These are phyloP conservation scores for Cladosporium sp. DNA, from an alignment of 2,329 filamentous ascomycete species.

Conservation along the genomic window DNA sequence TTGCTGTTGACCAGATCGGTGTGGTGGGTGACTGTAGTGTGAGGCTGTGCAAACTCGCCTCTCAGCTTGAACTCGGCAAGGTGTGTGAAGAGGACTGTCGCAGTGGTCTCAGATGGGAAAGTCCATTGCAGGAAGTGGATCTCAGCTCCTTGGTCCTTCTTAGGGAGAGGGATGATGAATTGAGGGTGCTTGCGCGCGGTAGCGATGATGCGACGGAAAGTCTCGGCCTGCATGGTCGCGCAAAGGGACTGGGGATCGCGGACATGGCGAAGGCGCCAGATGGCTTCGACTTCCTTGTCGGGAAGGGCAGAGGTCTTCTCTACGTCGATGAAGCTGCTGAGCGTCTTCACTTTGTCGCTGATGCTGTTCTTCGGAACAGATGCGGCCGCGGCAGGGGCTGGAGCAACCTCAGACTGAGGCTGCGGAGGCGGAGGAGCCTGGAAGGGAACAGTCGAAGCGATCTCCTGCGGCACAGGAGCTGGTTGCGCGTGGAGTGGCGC, in stretches of 20 bases:
- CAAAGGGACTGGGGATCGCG: conserved; percentile 70
- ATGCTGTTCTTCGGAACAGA: conserved; percentile 33
- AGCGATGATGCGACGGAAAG: conserved; percentile 68
- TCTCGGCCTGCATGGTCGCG: conserved; percentile 69
- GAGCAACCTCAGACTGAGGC: conserved; percentile 22
- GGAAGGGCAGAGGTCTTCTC: conserved; percentile 70
- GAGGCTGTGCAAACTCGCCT: conserved; percentile 83
- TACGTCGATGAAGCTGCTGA: conserved; percentile 71
- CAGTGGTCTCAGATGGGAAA: conserved; percentile 64
- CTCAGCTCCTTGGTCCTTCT: conserved; percentile 65
- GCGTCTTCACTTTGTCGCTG: conserved; percentile 54
- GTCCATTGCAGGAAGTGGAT: conserved; percentile 97
- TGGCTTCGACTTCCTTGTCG: conserved; percentile 72
- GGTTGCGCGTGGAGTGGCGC: conserved; percentile 35
- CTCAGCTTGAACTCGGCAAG: conserved; percentile 88
- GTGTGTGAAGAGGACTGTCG: conserved; percentile 79
- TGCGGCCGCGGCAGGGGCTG: conserved; percentile 23
- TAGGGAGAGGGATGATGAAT: conserved; percentile 86
- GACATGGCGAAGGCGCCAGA: conserved; percentile 89
- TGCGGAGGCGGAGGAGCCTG: conserved; percentile 35
- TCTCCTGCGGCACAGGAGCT: conserved; percentile 24
- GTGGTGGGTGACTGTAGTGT: conserved; percentile 92
- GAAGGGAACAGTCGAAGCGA: conserved; percentile 27
- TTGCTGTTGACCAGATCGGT: conserved; percentile 70
- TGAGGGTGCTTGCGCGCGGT: conserved; percentile 73